These are phyloP conservation scores for Tricholoma bakamatsutake DNA, from an alignment of 768 basidiomycete genomes.

Conservation along the genomic window DNA sequence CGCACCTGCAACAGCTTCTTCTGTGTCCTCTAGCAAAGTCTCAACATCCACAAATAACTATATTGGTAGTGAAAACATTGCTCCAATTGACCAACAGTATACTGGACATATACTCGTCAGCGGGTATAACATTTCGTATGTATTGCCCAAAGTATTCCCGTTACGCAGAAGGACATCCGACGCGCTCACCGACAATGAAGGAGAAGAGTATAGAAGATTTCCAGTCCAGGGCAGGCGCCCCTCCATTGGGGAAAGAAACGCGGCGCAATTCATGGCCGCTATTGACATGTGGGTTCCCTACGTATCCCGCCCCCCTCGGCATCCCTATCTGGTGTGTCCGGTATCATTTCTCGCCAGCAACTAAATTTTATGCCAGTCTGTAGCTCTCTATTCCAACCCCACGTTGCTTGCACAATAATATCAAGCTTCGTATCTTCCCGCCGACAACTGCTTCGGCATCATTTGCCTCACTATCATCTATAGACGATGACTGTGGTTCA, in stretches of 20 bases:
- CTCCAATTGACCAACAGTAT: constrained; percentile 60
- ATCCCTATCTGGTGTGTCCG: constrained; percentile 63
- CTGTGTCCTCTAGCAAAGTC: constrained; percentile 28
- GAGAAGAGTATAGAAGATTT: constrained; percentile 19
- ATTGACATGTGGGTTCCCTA: constrained; percentile 75
- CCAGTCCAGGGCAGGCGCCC: constrained; percentile 38
- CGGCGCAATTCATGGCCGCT: constrained; percentile 74
- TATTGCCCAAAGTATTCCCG: constrained; percentile 64
- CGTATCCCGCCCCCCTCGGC: constrained; percentile 57
- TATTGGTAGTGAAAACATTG: constrained; percentile 19
- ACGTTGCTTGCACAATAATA: constrained; percentile 70
- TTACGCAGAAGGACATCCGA: constrained; percentile 15
- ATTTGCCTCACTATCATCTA: constrained; percentile 69
- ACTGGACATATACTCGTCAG: constrained; percentile 73
- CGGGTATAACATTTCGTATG: constrained; percentile 70
- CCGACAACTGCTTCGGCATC: constrained; percentile 50
- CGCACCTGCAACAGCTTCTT: constrained; percentile 26
- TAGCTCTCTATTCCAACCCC: constrained; percentile 76
- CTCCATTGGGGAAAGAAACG: constrained; percentile 55
- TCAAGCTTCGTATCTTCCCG: constrained; percentile 70
- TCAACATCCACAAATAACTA: constrained; percentile 29
- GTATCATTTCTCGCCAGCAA: background rate
- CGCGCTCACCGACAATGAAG: constrained; percentile 23
- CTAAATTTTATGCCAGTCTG: constrained; percentile 3
- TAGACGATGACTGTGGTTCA: constrained; percentile 58